Evolutionary conservation across 768 basidiomycete genomes (phyloP).

Genomic region (Serpula lacrymans): DNA sequence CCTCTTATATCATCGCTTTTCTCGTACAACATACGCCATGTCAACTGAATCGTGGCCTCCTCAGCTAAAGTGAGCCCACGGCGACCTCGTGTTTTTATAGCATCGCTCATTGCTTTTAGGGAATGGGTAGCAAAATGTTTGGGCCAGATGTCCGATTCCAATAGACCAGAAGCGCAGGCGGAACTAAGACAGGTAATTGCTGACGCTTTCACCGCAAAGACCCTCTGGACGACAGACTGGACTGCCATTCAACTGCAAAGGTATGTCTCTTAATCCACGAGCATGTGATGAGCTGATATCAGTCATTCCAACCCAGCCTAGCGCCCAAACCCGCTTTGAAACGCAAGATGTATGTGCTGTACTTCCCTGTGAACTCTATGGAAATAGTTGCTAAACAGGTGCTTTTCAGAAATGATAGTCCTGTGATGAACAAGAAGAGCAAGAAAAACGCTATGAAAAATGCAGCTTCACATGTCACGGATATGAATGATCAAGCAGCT

Average conservation of each 20-base stretch:
- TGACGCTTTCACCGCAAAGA: constrained; percentile 81
- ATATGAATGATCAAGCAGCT: constrained; percentile 65
- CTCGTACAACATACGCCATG: constrained; percentile 42
- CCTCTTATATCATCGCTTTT: not conserved
- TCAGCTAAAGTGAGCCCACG: constrained; percentile 59
- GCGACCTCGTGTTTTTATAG: not conserved
- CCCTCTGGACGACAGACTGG: constrained; percentile 96
- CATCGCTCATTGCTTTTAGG: constrained; percentile 40
- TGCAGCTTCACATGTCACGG: constrained; percentile 34
- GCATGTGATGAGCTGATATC: too few relatives aligned
- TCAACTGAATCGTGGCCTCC: constrained; percentile 81
- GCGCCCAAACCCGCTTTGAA: constrained; percentile 63
- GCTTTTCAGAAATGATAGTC: constrained; percentile 34
- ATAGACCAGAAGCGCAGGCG: constrained; percentile 83
- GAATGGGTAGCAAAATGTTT: constrained; percentile 95
- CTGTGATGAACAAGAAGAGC: constrained; percentile 52
- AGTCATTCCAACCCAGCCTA: constrained; percentile 40
- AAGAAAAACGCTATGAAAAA: constrained; percentile 52
- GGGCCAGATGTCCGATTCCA: constrained; percentile 85
- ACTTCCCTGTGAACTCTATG: not conserved
- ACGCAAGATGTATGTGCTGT: constrained; percentile 59
- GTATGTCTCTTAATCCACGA: too few relatives aligned
- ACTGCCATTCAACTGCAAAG: constrained; percentile 80
- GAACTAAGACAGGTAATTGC: constrained; percentile 97
- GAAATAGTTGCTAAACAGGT: constrained; percentile 9